Base-by-base conservation (phyloP, 1,284 basidiomycete genomes). In the Xerocomus nothofagi region DNA sequence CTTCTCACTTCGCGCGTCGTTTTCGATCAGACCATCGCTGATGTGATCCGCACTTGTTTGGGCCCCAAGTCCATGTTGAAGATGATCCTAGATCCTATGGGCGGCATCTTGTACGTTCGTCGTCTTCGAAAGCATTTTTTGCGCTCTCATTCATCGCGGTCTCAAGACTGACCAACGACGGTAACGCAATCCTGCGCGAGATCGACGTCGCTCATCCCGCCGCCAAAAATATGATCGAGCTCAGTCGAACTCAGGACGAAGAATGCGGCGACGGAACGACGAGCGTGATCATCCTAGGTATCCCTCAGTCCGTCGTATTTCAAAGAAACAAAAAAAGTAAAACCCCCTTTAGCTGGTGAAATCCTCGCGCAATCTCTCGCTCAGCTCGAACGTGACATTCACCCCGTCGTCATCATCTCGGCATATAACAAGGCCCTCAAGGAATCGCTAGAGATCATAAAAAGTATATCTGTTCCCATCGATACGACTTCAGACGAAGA, bases 21-120 rank as follows among this genome's bases (percentile, higher is more conserved):
- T 41, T 54, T 3, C 0, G 31, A 36, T 9, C 15, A 95, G 91
- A 98, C 94, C 15, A 96, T 99, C 3, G 92, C 96, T 59, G 96
- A 98, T 79, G 94, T 99, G n/a, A 98, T 99, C 62, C 75, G 95
- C 56, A 98, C 95, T 60, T 99, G 96, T 82, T 73, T 98, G 29
- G 96, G 97, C 6, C 96, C 96, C 4, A 96, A 97, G 68, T 87
- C 95, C 37, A 99, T 98, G 96, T 78, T 98, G 55, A 99, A 99
- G 80, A 99, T 99, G 96, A 98, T 98, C 61, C 74, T 98, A 41
- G 94, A 98, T 75, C 93, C 94, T 3, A 97, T 97, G 94, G 94
- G 94, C 49, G 93, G 94, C 47, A 97, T 97, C 60, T 65, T 96
- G 92, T 94, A 58, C 64, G 89, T 78, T 17, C 15, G 30, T 43